Evolutionary conservation across 441 rosid genomes (phyloP).

Genomic region (Arabidopsis lyrata): DNA sequence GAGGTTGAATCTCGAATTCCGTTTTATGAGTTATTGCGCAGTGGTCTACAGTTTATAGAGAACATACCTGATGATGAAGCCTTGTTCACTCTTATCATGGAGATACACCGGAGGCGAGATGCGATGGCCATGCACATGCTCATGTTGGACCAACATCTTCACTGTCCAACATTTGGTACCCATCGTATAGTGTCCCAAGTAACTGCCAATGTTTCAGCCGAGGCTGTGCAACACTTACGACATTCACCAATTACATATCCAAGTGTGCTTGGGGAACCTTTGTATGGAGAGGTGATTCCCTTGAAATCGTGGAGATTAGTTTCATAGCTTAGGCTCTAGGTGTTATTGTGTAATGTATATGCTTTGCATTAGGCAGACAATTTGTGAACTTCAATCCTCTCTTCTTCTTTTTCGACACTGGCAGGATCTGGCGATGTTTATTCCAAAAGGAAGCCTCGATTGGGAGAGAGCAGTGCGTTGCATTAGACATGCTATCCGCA

Average conservation of each 20-base stretch:
- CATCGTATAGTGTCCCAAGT: slow-evolving; percentile 77
- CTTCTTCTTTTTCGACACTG: slow-evolving; percentile 19
- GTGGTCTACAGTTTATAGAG: slow-evolving; percentile 96
- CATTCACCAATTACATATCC: slow-evolving; percentile 96
- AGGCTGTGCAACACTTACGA: slow-evolving; percentile 73
- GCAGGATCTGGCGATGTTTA: slow-evolving; percentile 91
- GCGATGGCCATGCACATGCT: slow-evolving; percentile 98
- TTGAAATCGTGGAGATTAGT: slow-evolving; percentile 13
- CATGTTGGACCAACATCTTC: slow-evolving; percentile 97
- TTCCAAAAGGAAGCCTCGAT: slow-evolving; percentile 95
- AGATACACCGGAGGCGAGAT: slow-evolving; percentile 96
- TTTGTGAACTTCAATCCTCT: slow-evolving; percentile 23
- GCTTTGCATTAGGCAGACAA: slow-evolving; percentile 18
- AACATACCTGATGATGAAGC: slow-evolving; percentile 96
- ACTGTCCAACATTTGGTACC: slow-evolving; percentile 97
- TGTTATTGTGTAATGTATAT: slow-evolving; percentile 12
- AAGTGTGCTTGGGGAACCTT: slow-evolving; percentile 97
- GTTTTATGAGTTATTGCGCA: slow-evolving; percentile 89
- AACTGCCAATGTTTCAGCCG: slow-evolving; percentile 74
- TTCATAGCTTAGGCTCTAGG: slow-evolving; percentile 24
- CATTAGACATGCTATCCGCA: slow-evolving; percentile 92
- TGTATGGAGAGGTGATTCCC: slow-evolving; percentile 89
- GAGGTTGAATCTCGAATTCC: slow-evolving; percentile 90
- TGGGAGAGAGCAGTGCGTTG: slow-evolving; percentile 99
- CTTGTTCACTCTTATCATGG: slow-evolving; percentile 85